Base-by-base conservation (phyloP, 108 stramenopile species). In the Skeletonema potamos region DNA sequence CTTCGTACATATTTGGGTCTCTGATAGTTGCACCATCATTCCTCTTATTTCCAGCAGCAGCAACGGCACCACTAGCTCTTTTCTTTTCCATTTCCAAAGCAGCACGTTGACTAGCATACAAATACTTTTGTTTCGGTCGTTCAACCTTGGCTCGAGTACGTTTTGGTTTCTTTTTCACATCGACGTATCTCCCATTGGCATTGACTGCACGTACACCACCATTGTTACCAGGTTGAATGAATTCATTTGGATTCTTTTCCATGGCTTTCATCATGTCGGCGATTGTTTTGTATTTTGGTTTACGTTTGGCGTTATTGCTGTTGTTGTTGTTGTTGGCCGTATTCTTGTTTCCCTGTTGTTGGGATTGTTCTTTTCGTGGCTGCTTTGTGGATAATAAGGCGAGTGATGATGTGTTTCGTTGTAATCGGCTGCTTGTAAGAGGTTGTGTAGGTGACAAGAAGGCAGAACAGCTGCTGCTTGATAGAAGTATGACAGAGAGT, bases 81-180 rank as follows among this genome's bases (percentile, higher is more conserved):
- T 57, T 7, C 26, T 15, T 62, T 12, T 36, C 48, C 34, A 59
- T 44, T 7, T 62, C 54, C 62, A 70, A 27, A 27, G 60, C 63
- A 36, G 63, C 46, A 12, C 82, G 77, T 65, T 92, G 91, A 15
- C 75, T 62, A 26, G 83, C 83, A 66, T 92, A 92, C 63, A 89
- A 36, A 68, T 89, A 92, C 54, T 61, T 62, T 73, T 92, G 91
- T 37, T 89, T 70, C 0, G 91, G 91, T 41, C 83, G 56, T 20
- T 92, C 87, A 24, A 87, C 87, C 20, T 77, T 79, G 28, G 68
- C 62, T n/a, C 91, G 67, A 37, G 88, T 81, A 4, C 91, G 73
- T 26, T 51, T 76, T 29, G 27, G 62, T 64, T 85, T 83, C 54
- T 72, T 67, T 61, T 61, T 66, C 2, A 26, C 36, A 26, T 62